phyloP scores from a whole-genome alignment of 257 asterid species.

The Echites panduratus region DNA sequence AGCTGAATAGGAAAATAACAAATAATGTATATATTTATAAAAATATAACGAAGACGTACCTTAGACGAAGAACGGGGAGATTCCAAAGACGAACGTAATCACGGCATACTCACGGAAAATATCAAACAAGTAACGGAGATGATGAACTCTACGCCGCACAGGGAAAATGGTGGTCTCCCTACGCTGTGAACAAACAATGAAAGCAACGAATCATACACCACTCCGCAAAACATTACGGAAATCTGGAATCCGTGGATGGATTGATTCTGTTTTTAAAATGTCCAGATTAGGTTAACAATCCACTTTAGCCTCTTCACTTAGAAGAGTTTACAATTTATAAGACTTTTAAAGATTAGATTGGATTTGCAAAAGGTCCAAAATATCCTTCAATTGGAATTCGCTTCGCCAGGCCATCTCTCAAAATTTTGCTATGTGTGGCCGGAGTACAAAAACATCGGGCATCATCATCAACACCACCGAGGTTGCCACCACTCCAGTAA shows the following conservation, averaged over 20 bases:
- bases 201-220: conserved; percentile 7
- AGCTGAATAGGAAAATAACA: too few species aligned
- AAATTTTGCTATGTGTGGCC: conserved; percentile 23
- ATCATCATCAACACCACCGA: conserved; percentile 2
- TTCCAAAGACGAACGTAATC: conserved; percentile 13
- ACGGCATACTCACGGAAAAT: conserved; percentile 16
- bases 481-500: neutral
- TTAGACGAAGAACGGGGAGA: conserved; percentile 14
- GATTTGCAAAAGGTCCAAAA: conserved; percentile 14
- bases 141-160: conserved; percentile 12
- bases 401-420: conserved; percentile 19
- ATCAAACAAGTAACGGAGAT: conserved; percentile 7
- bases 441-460: conserved; percentile 20
- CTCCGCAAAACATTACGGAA: neutral
- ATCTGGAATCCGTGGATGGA: too few species aligned
- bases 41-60: conserved; percentile 19
- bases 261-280: neutral
- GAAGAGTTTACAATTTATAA: neutral
- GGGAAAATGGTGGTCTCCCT: neutral
- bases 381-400: conserved; percentile 25
- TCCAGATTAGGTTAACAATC: neutral
- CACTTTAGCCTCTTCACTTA: neutral
- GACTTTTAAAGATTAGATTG: neutral
- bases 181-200: conserved; percentile 12
- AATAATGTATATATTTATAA: too few species aligned